Evolutionary conservation across 148 eudicot genomes (phyloP), one percentile per base, ranked within the genome.

Genomic region (Chenopodium formosanum): DNA sequence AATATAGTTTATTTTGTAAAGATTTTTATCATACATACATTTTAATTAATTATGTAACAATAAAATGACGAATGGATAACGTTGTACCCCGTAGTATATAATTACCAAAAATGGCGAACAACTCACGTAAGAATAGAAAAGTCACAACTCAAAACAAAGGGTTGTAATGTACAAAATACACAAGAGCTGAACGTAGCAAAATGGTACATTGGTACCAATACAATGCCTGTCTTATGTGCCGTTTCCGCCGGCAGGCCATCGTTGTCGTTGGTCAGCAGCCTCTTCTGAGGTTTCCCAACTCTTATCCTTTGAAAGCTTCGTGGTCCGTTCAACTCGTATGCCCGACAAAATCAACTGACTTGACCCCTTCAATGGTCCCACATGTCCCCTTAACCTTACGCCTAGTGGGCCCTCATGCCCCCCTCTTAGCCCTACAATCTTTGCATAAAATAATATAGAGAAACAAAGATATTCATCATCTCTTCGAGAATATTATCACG

Each of bases 201-300:
- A 52, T 52, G 16, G 56, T 52, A 10, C 56, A 52, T 12, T 52
- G 16, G 56, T 52, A 10, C 56, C 23, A 13, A 2, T 29, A 68
- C 37, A 9, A 70, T 6, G 44, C 50, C 13, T 71, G 65, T 82
- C 56, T 11, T 22, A 7, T 62, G 34, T 70, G 74, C 77, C 80
- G 64, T 44, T 70, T 40, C n/a, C 75, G 86, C 87, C 89, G 87
- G 89, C 89, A 76, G 44, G 71, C 64, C 77, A 81, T 88, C 90
- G 74, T 84, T 82, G 66, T 86, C 90, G 37, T 20, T 40, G 82
- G 86, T 85, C 84, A 84, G 70, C 83, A 83, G 44, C 31, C 20
- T 29, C 80, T 0, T 5, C 52, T 2, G 3, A 23, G 17, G 76
- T 32, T 14, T n/a, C 31, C 16, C 23, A 20, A 62, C 62, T 60